phyloP scores from a whole-genome alignment of 768 basidiomycete species.

The Daedaleopsis sinensis region DNA sequence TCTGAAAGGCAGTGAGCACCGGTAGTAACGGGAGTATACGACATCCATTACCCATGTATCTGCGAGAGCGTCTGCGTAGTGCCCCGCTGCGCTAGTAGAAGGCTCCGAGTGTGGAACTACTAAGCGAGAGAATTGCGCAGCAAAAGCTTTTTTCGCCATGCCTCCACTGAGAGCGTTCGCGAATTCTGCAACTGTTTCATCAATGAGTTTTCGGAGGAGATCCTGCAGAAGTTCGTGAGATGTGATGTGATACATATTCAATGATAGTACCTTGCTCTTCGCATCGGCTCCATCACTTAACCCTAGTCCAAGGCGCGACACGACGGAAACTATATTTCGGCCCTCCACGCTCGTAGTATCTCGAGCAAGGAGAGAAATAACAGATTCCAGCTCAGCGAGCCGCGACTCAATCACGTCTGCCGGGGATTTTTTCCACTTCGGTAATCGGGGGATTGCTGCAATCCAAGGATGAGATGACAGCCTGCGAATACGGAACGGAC shows the following conservation, averaged over 20 bases:
- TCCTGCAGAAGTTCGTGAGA: conserved; percentile 4
- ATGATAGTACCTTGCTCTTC: conserved; percentile 3
- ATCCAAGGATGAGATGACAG: not conserved
- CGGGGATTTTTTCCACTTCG: conserved; percentile 21
- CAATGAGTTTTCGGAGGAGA: conserved; percentile 11
- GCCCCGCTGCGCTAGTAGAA: not conserved
- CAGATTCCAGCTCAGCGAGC: conserved; percentile 20
- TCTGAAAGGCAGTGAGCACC: not conserved
- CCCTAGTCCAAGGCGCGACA: conserved; percentile 1
- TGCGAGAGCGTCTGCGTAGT: conserved; percentile 1
- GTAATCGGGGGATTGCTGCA: conserved; percentile 30
- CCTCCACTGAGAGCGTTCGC: conserved; percentile 9
- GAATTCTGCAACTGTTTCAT: conserved; percentile 10
- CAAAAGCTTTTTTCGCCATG: conserved; percentile 22
- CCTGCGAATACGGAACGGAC: not conserved
- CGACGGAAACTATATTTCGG: conserved; percentile 7
- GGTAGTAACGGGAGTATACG: not conserved
- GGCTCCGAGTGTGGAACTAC: conserved; percentile 7
- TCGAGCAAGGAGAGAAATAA: conserved; percentile 4
- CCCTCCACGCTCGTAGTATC: conserved; percentile 11
- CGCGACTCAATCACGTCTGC: conserved; percentile 17
- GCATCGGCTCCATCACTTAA: conserved; percentile 4
- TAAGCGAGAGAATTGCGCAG: conserved; percentile 25
- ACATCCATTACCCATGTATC: conserved; percentile 14
- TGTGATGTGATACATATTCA: not conserved